These are phyloP conservation scores for Pythium plurisporium DNA, from an alignment of 352 stramenopile species.

Conservation along the genomic window DNA sequence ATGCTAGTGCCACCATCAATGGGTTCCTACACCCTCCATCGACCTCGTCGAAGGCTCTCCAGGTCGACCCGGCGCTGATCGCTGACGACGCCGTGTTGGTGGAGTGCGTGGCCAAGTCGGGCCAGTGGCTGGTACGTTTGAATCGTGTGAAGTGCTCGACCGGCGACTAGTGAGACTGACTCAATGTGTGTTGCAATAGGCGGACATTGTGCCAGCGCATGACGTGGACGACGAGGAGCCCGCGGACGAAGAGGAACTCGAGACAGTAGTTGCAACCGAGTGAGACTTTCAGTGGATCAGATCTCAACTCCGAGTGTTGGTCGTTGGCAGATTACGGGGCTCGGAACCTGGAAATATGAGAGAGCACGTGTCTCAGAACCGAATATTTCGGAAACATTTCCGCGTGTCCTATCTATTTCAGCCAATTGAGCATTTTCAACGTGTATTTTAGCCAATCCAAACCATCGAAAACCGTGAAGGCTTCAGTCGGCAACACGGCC, in stretches of 20 bases:
- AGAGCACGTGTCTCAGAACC: background rate
- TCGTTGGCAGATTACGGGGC: background rate
- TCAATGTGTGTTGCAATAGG: slow-evolving; percentile 16
- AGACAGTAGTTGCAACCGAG: no score
- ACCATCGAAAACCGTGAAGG: no score
- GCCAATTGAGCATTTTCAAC: background rate
- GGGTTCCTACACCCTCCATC: slow-evolving; percentile 55
- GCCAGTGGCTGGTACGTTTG: slow-evolving; percentile 55
- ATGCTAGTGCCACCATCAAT: slow-evolving; percentile 29
- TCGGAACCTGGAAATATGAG: background rate
- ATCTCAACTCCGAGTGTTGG: no score
- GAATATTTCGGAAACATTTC: slow-evolving; percentile 3
- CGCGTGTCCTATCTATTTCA: background rate
- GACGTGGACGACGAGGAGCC: slow-evolving; percentile 24
- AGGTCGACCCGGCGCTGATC: slow-evolving; percentile 36
- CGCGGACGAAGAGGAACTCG: slow-evolving; percentile 7
- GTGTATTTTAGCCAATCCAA: background rate
- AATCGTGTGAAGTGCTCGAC: no score
- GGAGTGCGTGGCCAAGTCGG: slow-evolving; percentile 48
- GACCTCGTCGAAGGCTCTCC: slow-evolving; percentile 26
- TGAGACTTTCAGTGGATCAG: no score
- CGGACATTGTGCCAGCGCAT: slow-evolving; percentile 41
- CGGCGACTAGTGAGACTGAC: no score
- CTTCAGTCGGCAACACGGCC: no score
- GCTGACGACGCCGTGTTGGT: slow-evolving; percentile 52